A percentile compares a stretch with the other conserved stretches of the same genome.
Evolutionary conservation across 495 filamentous ascomycete genomes (phyloP).

Genomic region (Talaromyces liani): DNA sequence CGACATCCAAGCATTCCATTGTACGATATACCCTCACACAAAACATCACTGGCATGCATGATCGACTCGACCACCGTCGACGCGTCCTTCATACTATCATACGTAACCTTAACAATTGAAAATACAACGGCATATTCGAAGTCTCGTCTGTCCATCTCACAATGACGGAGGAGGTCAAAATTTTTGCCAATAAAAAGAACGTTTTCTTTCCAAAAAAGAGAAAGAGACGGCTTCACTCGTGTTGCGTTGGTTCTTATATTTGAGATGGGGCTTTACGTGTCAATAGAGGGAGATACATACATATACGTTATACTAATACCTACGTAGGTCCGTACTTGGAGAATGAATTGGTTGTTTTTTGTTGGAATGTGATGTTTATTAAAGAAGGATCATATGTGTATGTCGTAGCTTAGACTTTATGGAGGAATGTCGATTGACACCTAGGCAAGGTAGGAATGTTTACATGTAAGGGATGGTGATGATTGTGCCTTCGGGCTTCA

Average conservation of each 20-base stretch:
- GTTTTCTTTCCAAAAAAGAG: constrained; percentile 28
- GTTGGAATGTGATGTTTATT: not conserved
- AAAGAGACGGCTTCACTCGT: constrained; percentile 32
- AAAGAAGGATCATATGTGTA: not conserved
- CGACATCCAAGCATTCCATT: not conserved
- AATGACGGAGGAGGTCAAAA: constrained; percentile 47
- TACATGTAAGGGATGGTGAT: not conserved
- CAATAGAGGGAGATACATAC: constrained; percentile 44
- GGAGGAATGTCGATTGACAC: not conserved
- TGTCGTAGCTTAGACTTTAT: too few relatives aligned
- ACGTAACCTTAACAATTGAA: not conserved
- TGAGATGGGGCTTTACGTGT: constrained; percentile 39
- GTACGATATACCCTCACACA: not conserved
- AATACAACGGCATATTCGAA: constrained; percentile 36
- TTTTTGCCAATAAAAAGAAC: constrained; percentile 8
- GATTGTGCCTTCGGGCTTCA: not conserved
- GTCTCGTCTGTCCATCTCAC: constrained; percentile 37
- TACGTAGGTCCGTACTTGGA: not conserved
- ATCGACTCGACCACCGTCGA: not conserved
- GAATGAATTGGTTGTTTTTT: not conserved
- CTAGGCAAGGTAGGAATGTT: not conserved
- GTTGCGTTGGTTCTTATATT: constrained; percentile 34
- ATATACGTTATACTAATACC: not conserved
- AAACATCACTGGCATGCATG: not conserved
- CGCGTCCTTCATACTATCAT: not conserved